Evolutionary conservation across 2,329 filamentous ascomycete species (phyloP), one percentile per base, ranked within the genome.

Genomic region (Colletotrichum chrysophilum): DNA sequence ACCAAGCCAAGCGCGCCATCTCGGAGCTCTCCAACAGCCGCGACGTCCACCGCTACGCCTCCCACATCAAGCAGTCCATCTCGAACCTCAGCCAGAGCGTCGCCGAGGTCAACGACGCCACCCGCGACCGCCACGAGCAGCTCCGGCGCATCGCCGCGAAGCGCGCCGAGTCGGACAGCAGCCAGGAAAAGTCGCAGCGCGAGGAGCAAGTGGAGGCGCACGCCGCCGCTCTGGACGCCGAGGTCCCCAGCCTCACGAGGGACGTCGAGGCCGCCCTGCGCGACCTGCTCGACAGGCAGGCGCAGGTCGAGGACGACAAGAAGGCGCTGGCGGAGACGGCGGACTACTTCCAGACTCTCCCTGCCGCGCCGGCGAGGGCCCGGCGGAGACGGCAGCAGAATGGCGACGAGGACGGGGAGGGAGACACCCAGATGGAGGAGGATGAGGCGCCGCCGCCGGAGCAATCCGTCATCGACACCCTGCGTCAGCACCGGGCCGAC

Each of bases 281-380:
- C 14, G 80, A 84, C 43, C 81, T 88, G 13, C 87, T 92, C 32
- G 91, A 92, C 78, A 80, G 84, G 66, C 85, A 84, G 70, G 86
- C 85, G 56, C 87, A 87, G 76, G 81, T 91, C 4, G 86, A 91
- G 76, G 90, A 92, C 71, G 85, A 89, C 66, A 80, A 79, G 52
- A 80, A 78, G 8, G 82, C 89, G 21, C 78, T 89, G 14, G 79
- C 79, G 4, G 84, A 82, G 13, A 80, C 88, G 36, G 76, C 71
- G n/a, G 62, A 62, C 26, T 67, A 76, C 32, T 77, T 77, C 32
- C 68, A 78, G 34, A 18, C 36, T 10, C 66, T 73, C 7, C 77
- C 75, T 7, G 56, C 70, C 18, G 34, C 74, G 21, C 70, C 58
- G 9, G 21, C 65, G 58, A 34, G 70, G 38, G 73, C 58, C 75